phyloP scores from a whole-genome alignment of 345 rosid species.

The Barbarea vulgaris region DNA sequence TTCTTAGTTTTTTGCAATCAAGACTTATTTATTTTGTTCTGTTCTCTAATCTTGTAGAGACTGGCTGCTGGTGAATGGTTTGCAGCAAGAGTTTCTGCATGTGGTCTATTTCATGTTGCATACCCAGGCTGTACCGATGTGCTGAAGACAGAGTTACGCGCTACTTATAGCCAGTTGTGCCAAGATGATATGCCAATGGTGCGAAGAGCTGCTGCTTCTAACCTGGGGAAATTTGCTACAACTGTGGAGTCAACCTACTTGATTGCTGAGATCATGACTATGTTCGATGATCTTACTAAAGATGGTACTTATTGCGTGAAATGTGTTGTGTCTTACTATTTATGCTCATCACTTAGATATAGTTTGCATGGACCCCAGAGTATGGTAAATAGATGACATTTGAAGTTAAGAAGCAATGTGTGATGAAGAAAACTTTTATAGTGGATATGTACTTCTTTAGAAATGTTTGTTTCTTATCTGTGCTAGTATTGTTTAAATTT shows the following conservation, averaged over 20 bases:
- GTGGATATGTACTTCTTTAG: not conserved
- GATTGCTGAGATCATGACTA: slow-evolving; percentile 84
- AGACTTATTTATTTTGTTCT: not conserved
- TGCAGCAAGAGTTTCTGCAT: slow-evolving; percentile 91
- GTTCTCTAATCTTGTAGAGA: slow-evolving; percentile 53
- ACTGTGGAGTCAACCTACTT: slow-evolving; percentile 76
- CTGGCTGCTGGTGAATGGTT: slow-evolving; percentile 97
- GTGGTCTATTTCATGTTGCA: slow-evolving; percentile 88
- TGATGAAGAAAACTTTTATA: not conserved
- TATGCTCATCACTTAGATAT: slow-evolving; percentile 5
- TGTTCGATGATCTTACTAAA: slow-evolving; percentile 91
- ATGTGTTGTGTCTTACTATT: not conserved
- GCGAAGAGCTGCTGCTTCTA: slow-evolving; percentile 95
- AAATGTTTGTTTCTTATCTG: not conserved
- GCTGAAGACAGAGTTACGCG: slow-evolving; percentile 74
- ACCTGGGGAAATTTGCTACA: slow-evolving; percentile 91
- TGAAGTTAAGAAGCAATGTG: not conserved
- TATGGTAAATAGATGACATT: slow-evolving; percentile 1
- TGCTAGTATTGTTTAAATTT: not conserved
- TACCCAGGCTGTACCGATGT: slow-evolving; percentile 80
- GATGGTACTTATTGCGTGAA: slow-evolving; percentile 58
- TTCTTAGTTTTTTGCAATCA: not conserved
- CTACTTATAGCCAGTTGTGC: slow-evolving; percentile 74
- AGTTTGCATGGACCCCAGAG: not conserved
- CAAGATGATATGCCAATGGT: slow-evolving; percentile 99